These are phyloP conservation scores for Arabidopsis arenosa DNA, from an alignment of 345 rosid genomes.

Conservation along the genomic window DNA sequence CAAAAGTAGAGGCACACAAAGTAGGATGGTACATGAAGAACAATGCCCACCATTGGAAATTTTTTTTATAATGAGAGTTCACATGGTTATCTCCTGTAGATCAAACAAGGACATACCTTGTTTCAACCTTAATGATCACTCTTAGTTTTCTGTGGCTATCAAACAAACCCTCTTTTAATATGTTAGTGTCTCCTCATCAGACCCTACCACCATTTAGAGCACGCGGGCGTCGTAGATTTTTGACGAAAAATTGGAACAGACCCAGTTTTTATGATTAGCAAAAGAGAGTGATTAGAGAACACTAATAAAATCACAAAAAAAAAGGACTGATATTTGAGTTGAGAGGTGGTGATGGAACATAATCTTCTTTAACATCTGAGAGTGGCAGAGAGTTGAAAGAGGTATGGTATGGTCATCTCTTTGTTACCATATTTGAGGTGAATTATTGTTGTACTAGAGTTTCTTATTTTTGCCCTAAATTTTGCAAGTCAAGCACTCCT, in stretches of 20 bases:
- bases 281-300: slow-evolving; percentile 36
- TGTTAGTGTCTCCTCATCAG: slow-evolving; percentile 35
- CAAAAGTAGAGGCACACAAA: slow-evolving; percentile 45
- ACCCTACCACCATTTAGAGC: slow-evolving; percentile 41
- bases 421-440: slow-evolving; percentile 44
- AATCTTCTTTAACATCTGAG: slow-evolving; percentile 35
- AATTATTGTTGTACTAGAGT: slow-evolving; percentile 45
- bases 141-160: slow-evolving; percentile 38
- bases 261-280: slow-evolving; percentile 23
- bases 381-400: slow-evolving; percentile 38
- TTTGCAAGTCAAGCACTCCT: slow-evolving; percentile 45
- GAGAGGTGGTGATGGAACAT: slow-evolving; percentile 41
- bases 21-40: slow-evolving; percentile 41
- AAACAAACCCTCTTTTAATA: slow-evolving; percentile 40
- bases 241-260: slow-evolving; percentile 7
- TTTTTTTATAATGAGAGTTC: slow-evolving; percentile 38
- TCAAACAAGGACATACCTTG: slow-evolving; percentile 46
- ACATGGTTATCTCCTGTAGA: slow-evolving; percentile 48
- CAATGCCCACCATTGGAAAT: slow-evolving; percentile 43
- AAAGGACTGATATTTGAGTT: slow-evolving; percentile 30
- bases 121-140: slow-evolving; percentile 41
- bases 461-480: slow-evolving; percentile 45
- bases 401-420: slow-evolving; percentile 46
- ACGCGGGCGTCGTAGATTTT: slow-evolving; percentile 34
- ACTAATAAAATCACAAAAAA: slow-evolving; percentile 16